Conservation (phyloP, 495 filamentous ascomycete species). For the Aspergillus wentii region DNA sequence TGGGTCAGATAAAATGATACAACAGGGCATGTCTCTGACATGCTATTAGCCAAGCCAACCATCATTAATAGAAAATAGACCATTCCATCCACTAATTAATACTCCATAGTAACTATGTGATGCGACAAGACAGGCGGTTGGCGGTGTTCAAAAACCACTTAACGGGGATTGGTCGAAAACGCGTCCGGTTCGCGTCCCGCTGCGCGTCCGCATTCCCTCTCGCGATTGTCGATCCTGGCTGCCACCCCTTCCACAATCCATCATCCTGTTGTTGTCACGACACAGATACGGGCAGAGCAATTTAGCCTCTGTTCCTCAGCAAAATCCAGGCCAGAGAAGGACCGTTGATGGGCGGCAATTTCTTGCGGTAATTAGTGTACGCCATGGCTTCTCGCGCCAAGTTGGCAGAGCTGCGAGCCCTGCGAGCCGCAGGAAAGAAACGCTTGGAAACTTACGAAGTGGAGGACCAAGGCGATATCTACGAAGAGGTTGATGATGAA, state of each 20-base stretch:
- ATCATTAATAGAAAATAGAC: too few relatives aligned
- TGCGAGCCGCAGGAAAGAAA: conserved; percentile 87
- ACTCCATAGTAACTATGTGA: too few relatives aligned
- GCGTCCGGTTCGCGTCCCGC: conserved; percentile 20
- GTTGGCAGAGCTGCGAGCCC: conserved; percentile 75
- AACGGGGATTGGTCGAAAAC: conserved; percentile 17
- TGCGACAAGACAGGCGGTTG: too few relatives aligned
- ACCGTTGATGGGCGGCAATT: conserved; percentile 8
- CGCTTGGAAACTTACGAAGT: conserved; percentile 84
- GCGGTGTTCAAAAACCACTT: conserved; percentile 16
- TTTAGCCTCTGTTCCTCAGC: background rate
- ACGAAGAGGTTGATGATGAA: conserved; percentile 96
- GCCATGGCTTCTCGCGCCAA: conserved; percentile 39
- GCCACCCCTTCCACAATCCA: conserved; percentile 10
- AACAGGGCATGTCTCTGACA: too few relatives aligned
- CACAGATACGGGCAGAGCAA: background rate
- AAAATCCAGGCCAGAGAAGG: background rate
- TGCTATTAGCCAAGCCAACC: too few relatives aligned
- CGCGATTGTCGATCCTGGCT: conserved; percentile 7
- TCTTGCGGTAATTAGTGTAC: conserved; percentile 4
- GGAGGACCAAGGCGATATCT: conserved; percentile 76
- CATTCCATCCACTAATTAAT: too few relatives aligned
- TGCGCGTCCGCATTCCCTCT: conserved; percentile 14
- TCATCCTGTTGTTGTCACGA: too few relatives aligned
- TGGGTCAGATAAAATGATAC: too few relatives aligned